phyloP scores from a whole-genome alignment of 1,284 basidiomycete genomes.

The Schizopora paradoxa region DNA sequence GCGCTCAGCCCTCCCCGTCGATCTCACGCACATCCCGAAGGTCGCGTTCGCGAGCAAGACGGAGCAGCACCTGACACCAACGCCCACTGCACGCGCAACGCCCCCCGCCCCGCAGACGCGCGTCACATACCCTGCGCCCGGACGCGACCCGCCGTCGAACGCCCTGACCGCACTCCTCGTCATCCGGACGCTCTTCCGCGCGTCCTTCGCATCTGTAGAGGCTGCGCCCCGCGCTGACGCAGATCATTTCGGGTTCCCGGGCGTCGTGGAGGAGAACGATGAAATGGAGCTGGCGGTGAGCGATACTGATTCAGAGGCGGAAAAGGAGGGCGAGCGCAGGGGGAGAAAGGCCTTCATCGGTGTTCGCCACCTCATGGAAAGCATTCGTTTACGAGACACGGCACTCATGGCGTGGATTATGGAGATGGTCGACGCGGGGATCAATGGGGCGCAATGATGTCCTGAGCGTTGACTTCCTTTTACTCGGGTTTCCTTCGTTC shows the following conservation, averaged over 20 bases:
- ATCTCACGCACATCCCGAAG: conserved; percentile 62
- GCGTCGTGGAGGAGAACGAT: conserved; percentile 59
- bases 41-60: conserved; percentile 54
- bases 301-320: conserved; percentile 33
- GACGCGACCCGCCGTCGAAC: conserved; percentile 60
- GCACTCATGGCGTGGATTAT: conserved; percentile 68
- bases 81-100: conserved; percentile 56
- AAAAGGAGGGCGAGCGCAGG: conserved; percentile 58
- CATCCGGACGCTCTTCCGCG: conserved; percentile 68
- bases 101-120: conserved; percentile 58
- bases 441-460: conserved; percentile 4
- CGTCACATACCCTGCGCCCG: conserved; percentile 51
- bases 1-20: conserved; percentile 45
- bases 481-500: too few relatives aligned
- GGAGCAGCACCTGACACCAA: conserved; percentile 48
- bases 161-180: conserved; percentile 72
- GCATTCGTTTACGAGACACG: conserved; percentile 63
- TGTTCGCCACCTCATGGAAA: conserved; percentile 56
- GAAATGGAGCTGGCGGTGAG: conserved; percentile 41
- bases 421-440: conserved; percentile 68
- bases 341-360: conserved; percentile 66
- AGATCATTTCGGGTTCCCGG: conserved; percentile 80
- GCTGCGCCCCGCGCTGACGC: conserved; percentile 68
- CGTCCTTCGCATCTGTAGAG: conserved; percentile 64
- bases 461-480: too few relatives aligned